Evolutionary conservation across 768 basidiomycete genomes (phyloP).

Genomic region (Russula sp.): DNA sequence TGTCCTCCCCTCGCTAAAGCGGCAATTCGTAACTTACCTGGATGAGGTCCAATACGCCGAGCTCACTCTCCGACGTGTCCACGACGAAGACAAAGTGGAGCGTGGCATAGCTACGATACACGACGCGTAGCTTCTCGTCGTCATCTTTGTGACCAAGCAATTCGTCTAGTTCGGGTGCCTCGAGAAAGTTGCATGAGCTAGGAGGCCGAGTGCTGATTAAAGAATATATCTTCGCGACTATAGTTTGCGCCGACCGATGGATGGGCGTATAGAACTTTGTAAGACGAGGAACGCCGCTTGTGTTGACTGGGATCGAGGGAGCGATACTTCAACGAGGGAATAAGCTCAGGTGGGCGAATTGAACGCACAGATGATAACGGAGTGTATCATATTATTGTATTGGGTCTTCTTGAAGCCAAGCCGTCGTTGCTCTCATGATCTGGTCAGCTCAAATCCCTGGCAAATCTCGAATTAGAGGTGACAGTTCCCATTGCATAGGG

Average conservation of each 20-base stretch:
- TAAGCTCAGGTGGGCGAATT: neutral
- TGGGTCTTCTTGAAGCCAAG: neutral
- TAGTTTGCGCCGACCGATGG: constrained; percentile 56
- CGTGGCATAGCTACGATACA: constrained; percentile 94
- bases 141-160: constrained; percentile 53
- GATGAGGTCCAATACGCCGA: constrained; percentile 93
- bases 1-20: too few species aligned
- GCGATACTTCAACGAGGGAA: constrained; percentile 6
- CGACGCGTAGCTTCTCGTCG: constrained; percentile 68
- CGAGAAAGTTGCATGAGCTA: constrained; percentile 92
- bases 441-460: too few species aligned
- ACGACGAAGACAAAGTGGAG: constrained; percentile 97
- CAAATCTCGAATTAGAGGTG: too few species aligned
- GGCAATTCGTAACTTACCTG: constrained; percentile 52
- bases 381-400: constrained; percentile 25
- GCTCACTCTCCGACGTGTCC: constrained; percentile 92
- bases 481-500: constrained; percentile 9
- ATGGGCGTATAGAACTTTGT: constrained; percentile 87
- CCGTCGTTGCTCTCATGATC: neutral
- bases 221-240: constrained; percentile 86
- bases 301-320: constrained; percentile 63
- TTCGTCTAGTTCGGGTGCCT: constrained; percentile 80
- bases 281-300: constrained; percentile 77
- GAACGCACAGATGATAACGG: constrained; percentile 24
- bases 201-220: constrained; percentile 77